A percentile compares a stretch with the other conserved stretches of the same genome.
Evolutionary conservation across 176 grass and related monocot species (phyloP).

Genomic region (Carex pumila): DNA sequence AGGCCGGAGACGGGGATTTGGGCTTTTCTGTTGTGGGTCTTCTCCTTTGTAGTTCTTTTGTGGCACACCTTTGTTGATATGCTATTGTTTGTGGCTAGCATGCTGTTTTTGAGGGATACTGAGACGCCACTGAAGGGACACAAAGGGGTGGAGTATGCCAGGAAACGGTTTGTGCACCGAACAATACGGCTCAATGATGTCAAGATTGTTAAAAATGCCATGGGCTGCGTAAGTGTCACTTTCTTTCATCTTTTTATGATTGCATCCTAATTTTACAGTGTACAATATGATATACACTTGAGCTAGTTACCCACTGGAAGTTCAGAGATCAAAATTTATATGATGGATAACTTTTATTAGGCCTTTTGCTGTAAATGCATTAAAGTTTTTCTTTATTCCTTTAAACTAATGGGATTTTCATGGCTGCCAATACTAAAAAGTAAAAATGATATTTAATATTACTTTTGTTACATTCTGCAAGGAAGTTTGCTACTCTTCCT

Average conservation of each 20-base stretch:
- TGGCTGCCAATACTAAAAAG: neutral
- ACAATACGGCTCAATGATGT: conserved; percentile 73
- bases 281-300: too few relatives aligned
- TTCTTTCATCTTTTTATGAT: neutral
- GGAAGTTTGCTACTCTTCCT: neutral
- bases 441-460: neutral
- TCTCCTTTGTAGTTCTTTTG: conserved; percentile 34
- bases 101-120: conserved; percentile 52
- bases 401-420: too few relatives aligned
- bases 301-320: too few relatives aligned
- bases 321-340: too few relatives aligned
- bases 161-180: conserved; percentile 62
- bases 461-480: neutral
- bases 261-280: too few relatives aligned
- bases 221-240: conserved; percentile 70
- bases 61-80: conserved; percentile 72
- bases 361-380: too few relatives aligned
- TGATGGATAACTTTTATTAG: too few relatives aligned
- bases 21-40: conserved; percentile 24
- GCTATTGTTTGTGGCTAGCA: conserved; percentile 37
- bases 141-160: conserved; percentile 53
- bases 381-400: too few relatives aligned
- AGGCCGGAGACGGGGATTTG: neutral
- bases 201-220: conserved; percentile 66
- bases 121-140: conserved; percentile 49